Conservation (phyloP, 208 protist genomes). For the Trichomonas gallinae region DNA sequence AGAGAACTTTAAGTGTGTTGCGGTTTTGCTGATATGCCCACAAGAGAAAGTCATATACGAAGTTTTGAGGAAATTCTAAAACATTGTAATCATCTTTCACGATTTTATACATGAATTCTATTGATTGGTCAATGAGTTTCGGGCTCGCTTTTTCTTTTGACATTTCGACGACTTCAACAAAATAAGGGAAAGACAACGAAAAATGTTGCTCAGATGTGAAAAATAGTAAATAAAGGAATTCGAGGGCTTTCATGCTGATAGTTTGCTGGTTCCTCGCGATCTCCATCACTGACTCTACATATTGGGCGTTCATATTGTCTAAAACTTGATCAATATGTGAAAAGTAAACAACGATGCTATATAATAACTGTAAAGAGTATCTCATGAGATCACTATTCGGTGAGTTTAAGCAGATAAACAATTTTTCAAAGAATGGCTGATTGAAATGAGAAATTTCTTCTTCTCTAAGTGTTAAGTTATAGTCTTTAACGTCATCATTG, state of each 20-base stretch:
- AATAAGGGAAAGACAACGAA: neutral
- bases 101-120: neutral
- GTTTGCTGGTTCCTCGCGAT: neutral
- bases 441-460: neutral
- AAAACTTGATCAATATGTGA: neutral
- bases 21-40: neutral
- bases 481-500: neutral
- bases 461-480: neutral
- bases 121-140: neutral
- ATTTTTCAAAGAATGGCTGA: neutral
- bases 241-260: neutral
- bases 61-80: neutral
- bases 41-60: neutral
- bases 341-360: neutral
- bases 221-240: neutral
- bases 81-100: neutral
- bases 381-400: neutral
- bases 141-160: neutral
- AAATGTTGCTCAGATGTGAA: neutral
- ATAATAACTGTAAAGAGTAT: neutral
- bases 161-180: neutral
- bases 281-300: neutral
- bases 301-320: neutral
- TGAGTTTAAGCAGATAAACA: neutral
- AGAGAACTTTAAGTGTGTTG: too few species aligned